A percentile compares a stretch with the other conserved stretches of the same genome.
These are phyloP conservation scores for Cercospora sojina DNA, from an alignment of 2,329 filamentous ascomycete genomes.

Conservation along the genomic window DNA sequence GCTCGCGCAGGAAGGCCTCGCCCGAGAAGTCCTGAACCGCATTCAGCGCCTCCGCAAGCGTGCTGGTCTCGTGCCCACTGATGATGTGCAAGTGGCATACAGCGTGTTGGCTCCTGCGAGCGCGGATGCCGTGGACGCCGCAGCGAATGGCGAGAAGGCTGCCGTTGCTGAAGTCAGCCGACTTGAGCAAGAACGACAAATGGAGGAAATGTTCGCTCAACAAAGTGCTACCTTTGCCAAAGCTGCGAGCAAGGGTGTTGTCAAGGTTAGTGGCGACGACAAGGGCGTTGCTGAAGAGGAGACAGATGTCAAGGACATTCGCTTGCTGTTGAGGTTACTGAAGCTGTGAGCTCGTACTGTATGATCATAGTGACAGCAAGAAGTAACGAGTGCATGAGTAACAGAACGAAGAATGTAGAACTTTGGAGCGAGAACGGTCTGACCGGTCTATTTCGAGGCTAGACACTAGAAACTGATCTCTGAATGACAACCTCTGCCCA, in stretches of 20 bases:
- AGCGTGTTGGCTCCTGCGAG: slow-evolving; percentile 58
- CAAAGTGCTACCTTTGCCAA: slow-evolving; percentile 39
- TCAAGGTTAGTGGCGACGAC: slow-evolving; percentile 35
- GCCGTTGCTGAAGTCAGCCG: slow-evolving; percentile 31
- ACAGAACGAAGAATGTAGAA: neutral
- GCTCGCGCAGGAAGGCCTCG: slow-evolving; percentile 82
- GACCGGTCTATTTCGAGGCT: neutral
- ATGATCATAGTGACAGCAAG: neutral
- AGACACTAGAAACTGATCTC: neutral
- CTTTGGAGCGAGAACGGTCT: neutral
- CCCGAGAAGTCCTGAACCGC: slow-evolving; percentile 87
- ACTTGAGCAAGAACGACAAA: slow-evolving; percentile 35
- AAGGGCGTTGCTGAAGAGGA: slow-evolving; percentile 73
- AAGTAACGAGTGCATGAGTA: neutral
- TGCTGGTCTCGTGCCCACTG: slow-evolving; percentile 83
- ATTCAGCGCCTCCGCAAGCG: slow-evolving; percentile 93
- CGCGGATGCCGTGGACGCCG: slow-evolving; percentile 24
- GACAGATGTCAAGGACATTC: slow-evolving; percentile 77
- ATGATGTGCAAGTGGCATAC: slow-evolving; percentile 96
- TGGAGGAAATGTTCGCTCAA: slow-evolving; percentile 40
- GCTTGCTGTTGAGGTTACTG: slow-evolving; percentile 68
- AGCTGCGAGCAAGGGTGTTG: slow-evolving; percentile 37
- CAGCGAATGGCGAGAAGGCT: slow-evolving; percentile 28
- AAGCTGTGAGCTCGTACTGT: slow-evolving; percentile 54
- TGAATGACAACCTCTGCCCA: neutral